These are phyloP conservation scores for Aureobasidium sp. DNA, from an alignment of 2,329 filamentous ascomycete genomes.

Conservation along the genomic window DNA sequence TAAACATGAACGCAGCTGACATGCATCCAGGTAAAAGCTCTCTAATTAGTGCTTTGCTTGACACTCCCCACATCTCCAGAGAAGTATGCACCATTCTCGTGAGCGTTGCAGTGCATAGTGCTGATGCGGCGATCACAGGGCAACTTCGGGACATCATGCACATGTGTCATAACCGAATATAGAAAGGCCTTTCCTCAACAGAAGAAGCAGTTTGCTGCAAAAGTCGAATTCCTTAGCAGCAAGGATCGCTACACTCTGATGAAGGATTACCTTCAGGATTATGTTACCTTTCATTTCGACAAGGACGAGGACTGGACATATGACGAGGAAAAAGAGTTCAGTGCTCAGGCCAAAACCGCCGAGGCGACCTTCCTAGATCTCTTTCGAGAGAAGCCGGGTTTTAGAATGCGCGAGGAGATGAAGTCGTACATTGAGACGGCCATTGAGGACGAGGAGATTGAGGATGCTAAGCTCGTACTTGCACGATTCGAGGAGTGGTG, in stretches of 20 bases:
- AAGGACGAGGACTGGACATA: background rate
- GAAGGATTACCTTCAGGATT: background rate
- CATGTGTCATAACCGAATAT: conserved; percentile 19
- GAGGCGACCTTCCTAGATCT: background rate
- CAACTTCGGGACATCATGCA: conserved; percentile 12
- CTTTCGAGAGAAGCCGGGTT: background rate
- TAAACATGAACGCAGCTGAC: no score
- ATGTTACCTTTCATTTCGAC: background rate
- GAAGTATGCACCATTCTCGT: background rate
- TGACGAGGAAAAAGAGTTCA: background rate
- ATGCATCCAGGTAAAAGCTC: background rate
- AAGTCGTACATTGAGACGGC: background rate
- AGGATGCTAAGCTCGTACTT: no score
- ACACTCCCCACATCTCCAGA: conserved; percentile 19
- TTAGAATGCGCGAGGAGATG: background rate
- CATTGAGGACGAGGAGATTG: no score
- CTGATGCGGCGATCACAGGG: background rate
- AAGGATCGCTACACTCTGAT: background rate
- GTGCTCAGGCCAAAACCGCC: background rate
- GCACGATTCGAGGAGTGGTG: background rate
- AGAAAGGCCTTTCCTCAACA: conserved; percentile 12
- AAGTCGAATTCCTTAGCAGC: background rate
- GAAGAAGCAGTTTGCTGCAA: conserved; percentile 16
- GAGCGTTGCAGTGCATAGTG: background rate
- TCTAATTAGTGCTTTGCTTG: background rate